Conservation (phyloP, 495 filamentous ascomycete genomes). For the Hyaloscypha variabilis region DNA sequence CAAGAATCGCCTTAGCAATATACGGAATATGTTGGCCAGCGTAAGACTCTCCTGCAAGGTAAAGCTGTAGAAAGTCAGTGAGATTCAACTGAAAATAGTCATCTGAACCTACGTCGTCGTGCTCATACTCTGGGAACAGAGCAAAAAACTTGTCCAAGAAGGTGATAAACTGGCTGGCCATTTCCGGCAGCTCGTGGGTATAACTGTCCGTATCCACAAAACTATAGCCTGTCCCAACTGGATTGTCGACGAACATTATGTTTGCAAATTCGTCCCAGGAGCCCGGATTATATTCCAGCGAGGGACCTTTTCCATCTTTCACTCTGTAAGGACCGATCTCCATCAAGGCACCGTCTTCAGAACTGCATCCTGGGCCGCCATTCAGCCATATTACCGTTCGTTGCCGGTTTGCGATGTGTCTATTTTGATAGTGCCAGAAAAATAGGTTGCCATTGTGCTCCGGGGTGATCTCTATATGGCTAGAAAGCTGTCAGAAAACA, state of each 20-base stretch:
- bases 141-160: conserved; percentile 91
- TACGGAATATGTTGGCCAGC: conserved; percentile 98
- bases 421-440: conserved; percentile 97
- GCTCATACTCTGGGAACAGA: conserved; percentile 89
- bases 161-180: conserved; percentile 83
- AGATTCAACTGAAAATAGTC: neutral
- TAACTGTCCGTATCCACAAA: conserved; percentile 88
- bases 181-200: conserved; percentile 80
- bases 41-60: conserved; percentile 93
- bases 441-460: conserved; percentile 90
- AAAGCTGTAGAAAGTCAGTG: conserved; percentile 62
- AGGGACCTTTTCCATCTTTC: conserved; percentile 64
- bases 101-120: conserved; percentile 77
- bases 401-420: conserved; percentile 89
- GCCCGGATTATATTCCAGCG: conserved; percentile 80
- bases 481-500: conserved; percentile 35
- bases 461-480: conserved; percentile 87
- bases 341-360: conserved; percentile 96
- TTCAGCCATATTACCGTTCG: conserved; percentile 97
- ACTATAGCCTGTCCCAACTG: conserved; percentile 94
- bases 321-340: conserved; percentile 93
- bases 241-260: conserved; percentile 93
- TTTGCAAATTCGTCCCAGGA: conserved; percentile 98
- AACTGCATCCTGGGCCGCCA: conserved; percentile 94
- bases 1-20: conserved; percentile 84